These are phyloP conservation scores for Kwoniella shandongensis DNA, from an alignment of 768 basidiomycete genomes.

Conservation along the genomic window DNA sequence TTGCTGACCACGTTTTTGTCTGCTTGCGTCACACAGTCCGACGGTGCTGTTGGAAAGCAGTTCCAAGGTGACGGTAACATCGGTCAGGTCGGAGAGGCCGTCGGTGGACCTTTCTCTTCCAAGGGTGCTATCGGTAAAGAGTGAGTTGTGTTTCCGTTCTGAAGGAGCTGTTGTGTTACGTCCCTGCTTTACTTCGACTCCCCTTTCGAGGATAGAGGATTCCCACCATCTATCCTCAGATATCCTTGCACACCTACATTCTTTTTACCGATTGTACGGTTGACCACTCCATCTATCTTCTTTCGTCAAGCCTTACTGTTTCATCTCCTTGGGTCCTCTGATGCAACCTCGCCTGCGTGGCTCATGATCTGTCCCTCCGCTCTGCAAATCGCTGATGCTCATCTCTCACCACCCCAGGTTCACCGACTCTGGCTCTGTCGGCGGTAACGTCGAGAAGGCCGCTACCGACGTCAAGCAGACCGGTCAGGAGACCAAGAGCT, in stretches of 20 bases:
- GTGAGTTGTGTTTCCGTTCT: constrained; percentile 23
- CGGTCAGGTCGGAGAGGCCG: constrained; percentile 27
- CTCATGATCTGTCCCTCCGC: not conserved
- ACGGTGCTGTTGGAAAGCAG: constrained; percentile 35
- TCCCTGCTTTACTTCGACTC: not conserved
- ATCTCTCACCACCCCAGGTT: constrained; percentile 15
- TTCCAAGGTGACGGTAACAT: constrained; percentile 38
- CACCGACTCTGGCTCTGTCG: constrained; percentile 31
- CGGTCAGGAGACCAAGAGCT: constrained; percentile 25
- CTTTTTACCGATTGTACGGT: too few species aligned
- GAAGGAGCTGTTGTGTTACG: not conserved
- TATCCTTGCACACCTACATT: too few species aligned
- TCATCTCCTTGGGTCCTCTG: not conserved
- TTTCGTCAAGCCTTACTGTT: not conserved
- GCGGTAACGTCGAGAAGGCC: constrained; percentile 29
- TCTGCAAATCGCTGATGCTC: not conserved
- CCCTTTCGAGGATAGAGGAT: not conserved
- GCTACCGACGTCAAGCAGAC: constrained; percentile 31
- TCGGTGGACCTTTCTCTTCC: constrained; percentile 40
- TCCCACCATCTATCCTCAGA: too few species aligned
- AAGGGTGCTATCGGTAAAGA: constrained; percentile 41
- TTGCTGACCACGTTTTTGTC: not conserved
- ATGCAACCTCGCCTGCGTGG: not conserved
- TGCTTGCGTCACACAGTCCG: constrained; percentile 15
- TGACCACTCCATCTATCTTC: too few species aligned